Conservation (phyloP, 2,329 filamentous ascomycete genomes). For the Akanthomyces muscarius region DNA sequence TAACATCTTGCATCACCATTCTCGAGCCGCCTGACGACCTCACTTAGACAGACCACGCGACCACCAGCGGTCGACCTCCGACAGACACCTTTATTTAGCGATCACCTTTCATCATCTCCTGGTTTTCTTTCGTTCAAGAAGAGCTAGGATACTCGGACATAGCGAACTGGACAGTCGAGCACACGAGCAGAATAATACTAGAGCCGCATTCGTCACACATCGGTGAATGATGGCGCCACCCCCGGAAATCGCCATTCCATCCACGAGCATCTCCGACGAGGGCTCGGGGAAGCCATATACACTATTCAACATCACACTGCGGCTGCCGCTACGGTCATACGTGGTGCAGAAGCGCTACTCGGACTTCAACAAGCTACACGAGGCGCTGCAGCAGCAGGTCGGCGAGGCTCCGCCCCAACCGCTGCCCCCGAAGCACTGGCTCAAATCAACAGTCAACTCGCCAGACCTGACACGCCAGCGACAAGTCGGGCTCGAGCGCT, state of each 20-base stretch:
- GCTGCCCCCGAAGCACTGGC: slow-evolving; percentile 72
- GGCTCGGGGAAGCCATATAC: slow-evolving; percentile 62
- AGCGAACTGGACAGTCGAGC: not conserved
- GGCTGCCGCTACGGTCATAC: slow-evolving; percentile 71
- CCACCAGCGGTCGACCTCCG: not conserved
- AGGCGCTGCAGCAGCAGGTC: slow-evolving; percentile 54
- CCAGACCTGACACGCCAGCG: slow-evolving; percentile 67
- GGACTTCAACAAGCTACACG: slow-evolving; percentile 68
- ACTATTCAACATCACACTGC: slow-evolving; percentile 72
- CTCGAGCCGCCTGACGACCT: slow-evolving; percentile 12
- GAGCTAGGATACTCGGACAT: not conserved
- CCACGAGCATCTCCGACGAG: slow-evolving; percentile 55
- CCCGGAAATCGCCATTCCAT: slow-evolving; percentile 63
- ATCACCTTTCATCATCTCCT: not conserved
- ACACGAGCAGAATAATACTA: not conserved
- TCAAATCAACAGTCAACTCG: slow-evolving; percentile 67
- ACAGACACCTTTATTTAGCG: not conserved
- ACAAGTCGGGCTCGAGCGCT: slow-evolving; percentile 64
- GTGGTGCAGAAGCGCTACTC: slow-evolving; percentile 79
- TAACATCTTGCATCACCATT: slow-evolving; percentile 17
- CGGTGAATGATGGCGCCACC: slow-evolving; percentile 54
- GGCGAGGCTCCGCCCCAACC: slow-evolving; percentile 61
- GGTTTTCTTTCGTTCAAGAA: not conserved
- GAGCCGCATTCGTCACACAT: not conserved
- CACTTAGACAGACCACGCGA: slow-evolving; percentile 16